Conservation (phyloP, 2,329 filamentous ascomycete genomes). For the Trichoderma lentiforme region DNA sequence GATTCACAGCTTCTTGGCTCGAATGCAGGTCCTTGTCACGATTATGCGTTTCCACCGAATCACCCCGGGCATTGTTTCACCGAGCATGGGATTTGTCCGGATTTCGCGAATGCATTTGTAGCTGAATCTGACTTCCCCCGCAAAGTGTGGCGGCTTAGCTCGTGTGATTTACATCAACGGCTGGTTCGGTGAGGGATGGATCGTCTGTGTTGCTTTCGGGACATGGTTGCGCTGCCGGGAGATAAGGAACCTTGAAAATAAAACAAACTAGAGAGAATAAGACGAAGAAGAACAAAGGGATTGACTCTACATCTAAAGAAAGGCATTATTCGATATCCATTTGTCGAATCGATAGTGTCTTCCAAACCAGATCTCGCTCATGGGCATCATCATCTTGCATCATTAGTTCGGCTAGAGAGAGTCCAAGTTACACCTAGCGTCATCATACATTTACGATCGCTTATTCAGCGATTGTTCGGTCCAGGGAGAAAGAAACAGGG, state of each 20-base stretch:
- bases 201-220: neutral
- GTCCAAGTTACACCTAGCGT: neutral
- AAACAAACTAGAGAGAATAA: too few species aligned
- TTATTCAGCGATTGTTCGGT: neutral
- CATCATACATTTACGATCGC: constrained; percentile 8
- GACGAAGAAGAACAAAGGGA: neutral
- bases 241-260: neutral
- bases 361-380: constrained; percentile 6
- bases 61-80: neutral
- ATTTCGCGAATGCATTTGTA: neutral
- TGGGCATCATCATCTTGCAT: constrained; percentile 9
- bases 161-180: constrained; percentile 1
- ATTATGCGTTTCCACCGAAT: neutral
- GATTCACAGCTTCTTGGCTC: neutral
- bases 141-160: constrained; percentile 3
- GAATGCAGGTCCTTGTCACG: neutral
- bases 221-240: neutral
- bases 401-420: neutral
- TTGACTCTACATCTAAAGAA: neutral
- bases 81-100: neutral
- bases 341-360: neutral
- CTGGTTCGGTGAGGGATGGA: neutral
- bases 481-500: neutral
- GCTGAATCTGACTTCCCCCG: neutral
- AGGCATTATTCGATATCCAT: neutral